Percentiles rank a stretch among this genome's conserved stretches.
Conservation (phyloP, 163 green algal genomes). For the Prototheca stagnorum region DNA sequence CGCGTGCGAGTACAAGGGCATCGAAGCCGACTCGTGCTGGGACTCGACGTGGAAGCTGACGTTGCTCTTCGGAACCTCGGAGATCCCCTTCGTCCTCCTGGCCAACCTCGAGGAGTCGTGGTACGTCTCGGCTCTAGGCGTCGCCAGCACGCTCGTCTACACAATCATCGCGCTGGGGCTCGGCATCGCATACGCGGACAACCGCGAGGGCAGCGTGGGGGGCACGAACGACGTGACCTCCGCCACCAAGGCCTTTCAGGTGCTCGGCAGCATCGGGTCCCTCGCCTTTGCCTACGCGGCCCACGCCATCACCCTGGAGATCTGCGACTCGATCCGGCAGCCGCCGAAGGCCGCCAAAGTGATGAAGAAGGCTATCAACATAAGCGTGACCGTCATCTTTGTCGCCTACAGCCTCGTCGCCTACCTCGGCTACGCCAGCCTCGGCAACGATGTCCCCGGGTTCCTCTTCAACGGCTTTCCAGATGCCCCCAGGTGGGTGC, state of each 20-base stretch:
- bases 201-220: constrained; percentile 7
- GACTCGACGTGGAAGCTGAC: constrained; percentile 6
- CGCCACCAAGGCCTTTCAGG: constrained; percentile 17
- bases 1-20: neutral
- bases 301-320: constrained; percentile 23
- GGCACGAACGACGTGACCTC: neutral
- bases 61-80: constrained; percentile 13
- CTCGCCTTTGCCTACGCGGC: constrained; percentile 22
- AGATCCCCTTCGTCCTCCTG: constrained; percentile 22
- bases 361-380: constrained; percentile 3
- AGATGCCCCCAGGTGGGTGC: constrained; percentile 10
- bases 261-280: constrained; percentile 26
- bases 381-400: constrained; percentile 1
- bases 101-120: constrained; percentile 19
- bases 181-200: neutral
- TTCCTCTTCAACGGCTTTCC: neutral
- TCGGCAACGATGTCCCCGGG: constrained; percentile 6
- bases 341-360: constrained; percentile 6
- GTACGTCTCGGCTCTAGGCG: constrained; percentile 18
- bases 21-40: constrained; percentile 2
- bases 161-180: constrained; percentile 23
- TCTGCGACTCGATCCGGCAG: constrained; percentile 21
- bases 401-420: constrained; percentile 8
- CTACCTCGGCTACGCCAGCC: constrained; percentile 1
- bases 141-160: constrained; percentile 23